A percentile compares a stretch with the other conserved stretches of the same genome.
phyloP scores from a whole-genome alignment of 2,329 filamentous ascomycete genomes.

The Neofusicoccum cordaticola region DNA sequence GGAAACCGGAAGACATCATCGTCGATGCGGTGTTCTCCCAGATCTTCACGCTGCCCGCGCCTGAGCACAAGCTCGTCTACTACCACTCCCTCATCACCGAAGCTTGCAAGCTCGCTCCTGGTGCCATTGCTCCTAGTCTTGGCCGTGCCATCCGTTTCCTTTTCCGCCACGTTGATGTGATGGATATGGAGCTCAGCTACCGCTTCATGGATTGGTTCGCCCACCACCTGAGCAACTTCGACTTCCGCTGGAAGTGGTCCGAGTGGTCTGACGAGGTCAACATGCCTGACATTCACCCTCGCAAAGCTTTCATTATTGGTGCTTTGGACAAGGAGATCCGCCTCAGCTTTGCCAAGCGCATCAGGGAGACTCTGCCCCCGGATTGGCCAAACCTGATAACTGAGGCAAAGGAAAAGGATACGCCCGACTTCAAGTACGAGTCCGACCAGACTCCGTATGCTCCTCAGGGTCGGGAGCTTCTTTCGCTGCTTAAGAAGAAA shows the following conservation, averaged over 20 bases:
- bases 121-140: constrained; percentile 91
- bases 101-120: constrained; percentile 90
- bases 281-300: constrained; percentile 73
- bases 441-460: constrained; percentile 75
- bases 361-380: constrained; percentile 86
- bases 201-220: constrained; percentile 97
- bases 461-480: constrained; percentile 77
- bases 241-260: constrained; percentile 99
- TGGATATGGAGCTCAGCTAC: constrained; percentile 83
- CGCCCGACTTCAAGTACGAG: constrained; percentile 91
- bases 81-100: constrained; percentile 95
- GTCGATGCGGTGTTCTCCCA: constrained; percentile 98
- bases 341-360: constrained; percentile 91
- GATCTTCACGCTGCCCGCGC: constrained; percentile 78
- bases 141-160: constrained; percentile 89
- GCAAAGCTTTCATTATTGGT: constrained; percentile 89
- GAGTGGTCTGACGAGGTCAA: constrained; percentile 86
- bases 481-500: constrained; percentile 77
- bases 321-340: constrained; percentile 95
- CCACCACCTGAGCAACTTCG: constrained; percentile 97
- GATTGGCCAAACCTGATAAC: constrained; percentile 79
- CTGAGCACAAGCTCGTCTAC: constrained; percentile 93
- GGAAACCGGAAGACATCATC: constrained; percentile 96
- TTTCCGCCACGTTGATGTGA: constrained; percentile 74
- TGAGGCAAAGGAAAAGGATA: constrained; percentile 87